A percentile compares a stretch with the other conserved stretches of the same genome.
These are phyloP conservation scores for Amanita exitialis DNA, from an alignment of 768 basidiomycete genomes.

Conservation along the genomic window DNA sequence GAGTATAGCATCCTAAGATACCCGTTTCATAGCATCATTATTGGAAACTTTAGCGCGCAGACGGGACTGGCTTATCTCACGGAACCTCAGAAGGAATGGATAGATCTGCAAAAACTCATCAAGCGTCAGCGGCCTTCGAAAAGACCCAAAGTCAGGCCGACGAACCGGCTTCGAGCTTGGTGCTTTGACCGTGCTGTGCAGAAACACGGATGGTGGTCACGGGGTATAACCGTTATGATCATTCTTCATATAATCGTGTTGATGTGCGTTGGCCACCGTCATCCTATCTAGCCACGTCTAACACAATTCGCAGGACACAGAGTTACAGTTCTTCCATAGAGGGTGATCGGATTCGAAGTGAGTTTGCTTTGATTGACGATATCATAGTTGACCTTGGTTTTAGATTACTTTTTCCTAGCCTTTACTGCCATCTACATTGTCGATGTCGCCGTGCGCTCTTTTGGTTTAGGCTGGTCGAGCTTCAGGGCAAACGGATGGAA, in stretches of 20 bases:
- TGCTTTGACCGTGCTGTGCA: constrained; percentile 86
- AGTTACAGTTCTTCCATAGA: constrained; percentile 46
- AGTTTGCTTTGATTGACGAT: constrained; percentile 12
- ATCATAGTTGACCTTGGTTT: constrained; percentile 47
- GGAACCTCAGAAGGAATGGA: constrained; percentile 85
- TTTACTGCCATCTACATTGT: constrained; percentile 64
- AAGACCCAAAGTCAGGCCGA: constrained; percentile 57
- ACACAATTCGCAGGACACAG: constrained; percentile 53
- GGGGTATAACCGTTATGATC: constrained; percentile 70
- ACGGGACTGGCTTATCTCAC: constrained; percentile 85
- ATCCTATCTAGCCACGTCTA: neutral
- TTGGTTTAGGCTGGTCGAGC: constrained; percentile 75
- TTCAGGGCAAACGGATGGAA: constrained; percentile 95
- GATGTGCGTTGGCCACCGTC: constrained; percentile 43
- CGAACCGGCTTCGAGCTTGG: constrained; percentile 55
- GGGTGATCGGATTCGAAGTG: constrained; percentile 52
- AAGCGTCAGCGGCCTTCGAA: constrained; percentile 80
- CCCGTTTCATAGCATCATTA: constrained; percentile 66
- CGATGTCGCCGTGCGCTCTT: constrained; percentile 71
- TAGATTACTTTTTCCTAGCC: constrained; percentile 71
- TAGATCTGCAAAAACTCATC: constrained; percentile 84
- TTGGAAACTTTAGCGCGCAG: constrained; percentile 81
- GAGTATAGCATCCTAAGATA: constrained; percentile 5
- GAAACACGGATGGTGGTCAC: constrained; percentile 92
- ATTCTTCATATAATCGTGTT: constrained; percentile 73